Evolutionary conservation across 2,329 filamentous ascomycete genomes (phyloP), one percentile per base, ranked within the genome.

Genomic region (Aspergillus caelatus): DNA sequence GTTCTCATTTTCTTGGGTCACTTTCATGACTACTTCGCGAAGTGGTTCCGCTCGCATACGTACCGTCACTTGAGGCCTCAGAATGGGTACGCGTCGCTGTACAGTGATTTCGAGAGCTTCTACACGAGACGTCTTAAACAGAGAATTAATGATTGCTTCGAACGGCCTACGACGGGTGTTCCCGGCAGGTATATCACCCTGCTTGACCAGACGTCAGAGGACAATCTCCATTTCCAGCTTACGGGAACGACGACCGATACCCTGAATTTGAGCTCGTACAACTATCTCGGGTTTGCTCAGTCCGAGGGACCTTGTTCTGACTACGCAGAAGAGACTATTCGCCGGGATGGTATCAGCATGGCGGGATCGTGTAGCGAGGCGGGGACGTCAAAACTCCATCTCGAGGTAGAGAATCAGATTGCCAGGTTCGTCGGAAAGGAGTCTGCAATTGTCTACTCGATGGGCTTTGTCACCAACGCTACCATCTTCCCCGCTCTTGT

Each of bases 21-120:
- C 75, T 88, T 96, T 62, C 88, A 93, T 74, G 94, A 98, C 77
- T 97, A 96, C 80, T 96, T 97, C 75, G 93, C 93, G 76, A 96
- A 96, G 84, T 88, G 91, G 68, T 96, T 97, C 79, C 89, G 89
- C 74, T 87, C 91, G 75, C 86, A 90, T 74, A 90, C 91, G 71
- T 97, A 97, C 80, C 88, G 87, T 75, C 89, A 94, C 72, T 83
- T 97, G 71, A 90, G 89, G 74, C 86, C 89, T 48, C 86, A 87
- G 68, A 91, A 96, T 77, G 94, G 94, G 65, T 97, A 96, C 75
- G 94, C 94, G 3, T 93, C 94, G 9, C 84, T 97, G 65, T 97
- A 97, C 78, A 94, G 92, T 73, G 94, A 97, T 78, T 98, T 97
- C 75, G 94, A 98, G 84, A 97, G 93, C 80, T 97, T 98, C 79